These are phyloP conservation scores for Ricinus communis DNA, from an alignment of 345 rosid species.

Conservation along the genomic window DNA sequence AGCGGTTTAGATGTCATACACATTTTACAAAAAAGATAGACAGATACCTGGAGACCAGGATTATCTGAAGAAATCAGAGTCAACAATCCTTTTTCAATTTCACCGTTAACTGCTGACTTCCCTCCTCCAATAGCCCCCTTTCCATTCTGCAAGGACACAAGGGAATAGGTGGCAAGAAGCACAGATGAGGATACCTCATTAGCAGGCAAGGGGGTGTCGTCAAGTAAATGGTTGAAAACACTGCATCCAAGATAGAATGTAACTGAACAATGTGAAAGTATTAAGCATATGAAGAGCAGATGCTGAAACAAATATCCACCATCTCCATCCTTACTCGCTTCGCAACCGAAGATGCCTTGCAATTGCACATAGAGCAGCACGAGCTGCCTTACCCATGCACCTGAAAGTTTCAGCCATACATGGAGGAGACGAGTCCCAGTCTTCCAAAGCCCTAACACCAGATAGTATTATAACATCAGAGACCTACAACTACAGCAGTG, in stretches of 20 bases:
- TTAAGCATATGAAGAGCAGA: slow-evolving; percentile 4
- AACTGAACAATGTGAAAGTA: slow-evolving; percentile 2
- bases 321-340: slow-evolving; percentile 79
- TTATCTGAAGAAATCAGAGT: slow-evolving; percentile 78
- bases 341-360: slow-evolving; percentile 92
- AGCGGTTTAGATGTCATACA: slow-evolving; percentile 13
- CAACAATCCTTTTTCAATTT: slow-evolving; percentile 89
- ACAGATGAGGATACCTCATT: slow-evolving; percentile 89
- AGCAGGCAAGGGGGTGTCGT: slow-evolving; percentile 84
- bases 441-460: slow-evolving; percentile 70
- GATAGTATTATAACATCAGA: neutral
- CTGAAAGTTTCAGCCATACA: slow-evolving; percentile 90
- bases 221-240: slow-evolving; percentile 86
- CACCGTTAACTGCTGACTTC: slow-evolving; percentile 57
- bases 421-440: slow-evolving; percentile 90
- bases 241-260: slow-evolving; percentile 47
- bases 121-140: slow-evolving; percentile 68
- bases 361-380: slow-evolving; percentile 77
- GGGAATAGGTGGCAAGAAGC: slow-evolving; percentile 71
- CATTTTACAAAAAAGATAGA: slow-evolving; percentile 11
- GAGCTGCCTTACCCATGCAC: slow-evolving; percentile 96
- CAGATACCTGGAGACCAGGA: slow-evolving; percentile 74
- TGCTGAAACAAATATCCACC: slow-evolving; percentile 25
- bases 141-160: slow-evolving; percentile 64
- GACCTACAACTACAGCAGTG: neutral